Evolutionary conservation across 305 asterid genomes (phyloP).

Genomic region (Nicotiana rustica): DNA sequence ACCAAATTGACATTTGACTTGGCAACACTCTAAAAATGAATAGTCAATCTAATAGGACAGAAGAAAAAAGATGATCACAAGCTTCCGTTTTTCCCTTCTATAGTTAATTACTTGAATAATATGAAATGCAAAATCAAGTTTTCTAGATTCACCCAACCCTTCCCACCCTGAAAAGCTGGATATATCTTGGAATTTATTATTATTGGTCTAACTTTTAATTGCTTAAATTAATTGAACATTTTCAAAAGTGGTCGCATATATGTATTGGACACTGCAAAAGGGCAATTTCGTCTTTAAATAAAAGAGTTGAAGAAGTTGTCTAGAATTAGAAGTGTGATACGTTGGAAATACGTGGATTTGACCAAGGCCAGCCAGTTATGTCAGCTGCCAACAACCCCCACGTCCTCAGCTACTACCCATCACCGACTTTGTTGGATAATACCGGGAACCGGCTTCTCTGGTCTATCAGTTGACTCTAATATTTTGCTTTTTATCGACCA

Average conservation of each 20-base stretch:
- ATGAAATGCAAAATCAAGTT: conserved; percentile 1
- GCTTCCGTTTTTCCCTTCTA: not conserved
- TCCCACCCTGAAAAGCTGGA: conserved; percentile 22
- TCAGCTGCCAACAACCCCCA: not conserved
- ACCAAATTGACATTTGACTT: not conserved
- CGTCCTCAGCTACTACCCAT: not conserved
- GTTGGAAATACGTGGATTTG: conserved; percentile 29
- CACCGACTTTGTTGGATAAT: not conserved
- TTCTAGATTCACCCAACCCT: not conserved
- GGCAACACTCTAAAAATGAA: not conserved
- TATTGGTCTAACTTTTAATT: not conserved
- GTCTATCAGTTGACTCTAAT: not conserved
- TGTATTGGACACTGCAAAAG: not conserved
- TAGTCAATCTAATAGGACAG: not conserved
- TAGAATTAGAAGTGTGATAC: not conserved
- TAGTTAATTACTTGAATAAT: not conserved
- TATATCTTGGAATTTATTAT: not conserved
- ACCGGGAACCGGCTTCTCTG: not conserved
- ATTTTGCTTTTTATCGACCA: not conserved
- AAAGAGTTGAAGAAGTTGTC: not conserved
- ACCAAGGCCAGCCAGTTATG: not conserved
- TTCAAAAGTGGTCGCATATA: not conserved
- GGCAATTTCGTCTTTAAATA: not conserved
- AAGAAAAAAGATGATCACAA: not conserved
- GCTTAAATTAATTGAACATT: not conserved